Conservation (phyloP, 345 rosid species). For the Eucalyptus camaldulensis region DNA sequence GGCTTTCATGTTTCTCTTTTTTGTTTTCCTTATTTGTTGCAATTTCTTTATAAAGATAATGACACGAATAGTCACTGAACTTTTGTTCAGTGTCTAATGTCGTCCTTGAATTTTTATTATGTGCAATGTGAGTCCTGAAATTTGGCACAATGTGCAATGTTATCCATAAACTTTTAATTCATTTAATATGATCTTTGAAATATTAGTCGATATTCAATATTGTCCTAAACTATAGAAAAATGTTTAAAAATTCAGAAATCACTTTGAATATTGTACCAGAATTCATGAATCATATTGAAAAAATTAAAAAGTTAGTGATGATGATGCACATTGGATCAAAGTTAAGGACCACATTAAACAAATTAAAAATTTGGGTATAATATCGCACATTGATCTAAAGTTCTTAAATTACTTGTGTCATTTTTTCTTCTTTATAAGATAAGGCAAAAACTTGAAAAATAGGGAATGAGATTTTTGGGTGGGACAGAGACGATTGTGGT, state of each 20-base stretch:
- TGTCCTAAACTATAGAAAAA: neutral
- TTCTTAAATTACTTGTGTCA: neutral
- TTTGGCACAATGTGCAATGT: neutral
- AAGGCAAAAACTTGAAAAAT: neutral
- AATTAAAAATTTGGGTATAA: neutral
- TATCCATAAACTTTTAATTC: fast-evolving
- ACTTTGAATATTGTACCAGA: fast-evolving
- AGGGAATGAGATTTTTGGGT: neutral
- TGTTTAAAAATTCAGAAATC: neutral
- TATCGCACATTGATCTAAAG: neutral
- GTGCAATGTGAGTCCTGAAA: fast-evolving
- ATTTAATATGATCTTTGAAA: fast-evolving
- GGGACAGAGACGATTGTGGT: no score
- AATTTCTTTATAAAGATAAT: no score
- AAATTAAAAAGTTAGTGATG: neutral
- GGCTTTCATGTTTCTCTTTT: neutral
- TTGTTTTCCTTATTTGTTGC: neutral
- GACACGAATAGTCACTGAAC: neutral
- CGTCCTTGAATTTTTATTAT: neutral
- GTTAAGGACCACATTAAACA: neutral
- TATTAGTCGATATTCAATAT: neutral
- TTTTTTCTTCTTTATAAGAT: no score
- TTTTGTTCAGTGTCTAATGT: neutral
- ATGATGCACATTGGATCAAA: neutral
- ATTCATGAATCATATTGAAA: neutral